Conservation (phyloP, 2,329 filamentous ascomycete genomes). For the Atkinsonella texensis region DNA sequence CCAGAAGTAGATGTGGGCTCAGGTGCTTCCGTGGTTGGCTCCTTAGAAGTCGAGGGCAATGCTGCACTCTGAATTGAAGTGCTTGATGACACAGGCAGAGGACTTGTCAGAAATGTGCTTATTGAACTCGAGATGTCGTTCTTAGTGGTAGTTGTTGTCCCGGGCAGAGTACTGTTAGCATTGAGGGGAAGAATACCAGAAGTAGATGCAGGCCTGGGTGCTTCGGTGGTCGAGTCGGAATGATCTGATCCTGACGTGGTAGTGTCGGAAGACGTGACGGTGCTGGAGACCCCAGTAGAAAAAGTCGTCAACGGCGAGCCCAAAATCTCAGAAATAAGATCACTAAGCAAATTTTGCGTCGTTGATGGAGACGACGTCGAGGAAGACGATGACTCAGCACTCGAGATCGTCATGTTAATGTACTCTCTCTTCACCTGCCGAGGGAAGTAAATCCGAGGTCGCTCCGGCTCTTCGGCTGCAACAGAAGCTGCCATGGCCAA, state of each 20-base stretch:
- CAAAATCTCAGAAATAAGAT: constrained; percentile 15
- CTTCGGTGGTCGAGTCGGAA: constrained; percentile 2
- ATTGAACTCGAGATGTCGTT: constrained; percentile 14
- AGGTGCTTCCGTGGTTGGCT: not conserved
- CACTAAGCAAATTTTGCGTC: constrained; percentile 10
- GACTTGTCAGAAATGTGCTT: constrained; percentile 11
- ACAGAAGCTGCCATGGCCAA: constrained; percentile 36
- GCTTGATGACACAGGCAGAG: constrained; percentile 10
- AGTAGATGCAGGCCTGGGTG: not conserved
- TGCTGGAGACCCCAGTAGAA: not conserved
- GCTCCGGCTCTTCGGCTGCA: constrained; percentile 27
- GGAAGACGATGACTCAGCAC: constrained; percentile 11
- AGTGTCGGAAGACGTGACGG: not conserved
- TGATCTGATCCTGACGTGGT: too few species aligned
- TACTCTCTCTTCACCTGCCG: constrained; percentile 41
- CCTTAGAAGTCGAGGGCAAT: not conserved
- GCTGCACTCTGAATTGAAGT: not conserved
- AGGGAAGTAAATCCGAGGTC: constrained; percentile 46
- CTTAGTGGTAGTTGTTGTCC: not conserved
- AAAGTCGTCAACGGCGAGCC: not conserved
- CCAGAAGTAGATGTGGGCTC: not conserved
- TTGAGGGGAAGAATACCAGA: not conserved
- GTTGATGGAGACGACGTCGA: constrained; percentile 10
- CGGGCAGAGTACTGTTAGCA: constrained; percentile 3
- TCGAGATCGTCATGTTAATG: constrained; percentile 29